Conservation (phyloP, 2,329 filamentous ascomycete species). For the Fusarium siculi region DNA sequence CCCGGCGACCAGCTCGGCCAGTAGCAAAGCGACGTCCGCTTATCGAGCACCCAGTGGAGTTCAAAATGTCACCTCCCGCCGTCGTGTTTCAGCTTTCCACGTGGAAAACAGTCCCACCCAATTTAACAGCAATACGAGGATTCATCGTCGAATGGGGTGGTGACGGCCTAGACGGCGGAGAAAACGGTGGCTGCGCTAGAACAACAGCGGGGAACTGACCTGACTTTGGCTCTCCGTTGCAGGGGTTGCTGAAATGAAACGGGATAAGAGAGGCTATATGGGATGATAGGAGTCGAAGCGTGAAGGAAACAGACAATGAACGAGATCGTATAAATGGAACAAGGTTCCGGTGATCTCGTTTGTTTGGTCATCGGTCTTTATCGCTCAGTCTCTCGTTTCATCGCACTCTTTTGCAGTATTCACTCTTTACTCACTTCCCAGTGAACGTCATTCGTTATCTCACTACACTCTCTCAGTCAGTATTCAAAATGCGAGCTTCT, state of each 20-base stretch:
- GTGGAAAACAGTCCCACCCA: not conserved
- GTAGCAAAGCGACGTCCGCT: not conserved
- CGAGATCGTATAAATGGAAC: not conserved
- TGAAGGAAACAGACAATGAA: not conserved
- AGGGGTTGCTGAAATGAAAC: not conserved
- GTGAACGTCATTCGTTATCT: not conserved
- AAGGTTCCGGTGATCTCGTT: fast-evolving
- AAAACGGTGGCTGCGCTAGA: conserved; percentile 8
- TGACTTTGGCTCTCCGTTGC: not conserved
- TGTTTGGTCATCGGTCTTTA: not conserved
- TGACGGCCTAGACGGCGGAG: not conserved
- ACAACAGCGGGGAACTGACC: not conserved
- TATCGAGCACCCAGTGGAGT: not conserved
- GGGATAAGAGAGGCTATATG: not conserved
- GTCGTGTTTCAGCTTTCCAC: not conserved
- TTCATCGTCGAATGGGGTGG: not conserved
- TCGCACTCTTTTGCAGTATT: not conserved
- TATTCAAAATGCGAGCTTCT: not conserved
- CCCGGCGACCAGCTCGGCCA: not conserved
- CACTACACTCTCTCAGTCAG: not conserved
- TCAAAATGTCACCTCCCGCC: not conserved
- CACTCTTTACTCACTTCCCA: not conserved
- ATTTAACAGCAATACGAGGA: not conserved
- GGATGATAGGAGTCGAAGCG: not conserved
- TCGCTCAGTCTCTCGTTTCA: not conserved